Percentiles rank a stretch among this genome's conserved stretches.
phyloP scores from a whole-genome alignment of 306 rosid genomes.

The Castanopsis chinensis region DNA sequence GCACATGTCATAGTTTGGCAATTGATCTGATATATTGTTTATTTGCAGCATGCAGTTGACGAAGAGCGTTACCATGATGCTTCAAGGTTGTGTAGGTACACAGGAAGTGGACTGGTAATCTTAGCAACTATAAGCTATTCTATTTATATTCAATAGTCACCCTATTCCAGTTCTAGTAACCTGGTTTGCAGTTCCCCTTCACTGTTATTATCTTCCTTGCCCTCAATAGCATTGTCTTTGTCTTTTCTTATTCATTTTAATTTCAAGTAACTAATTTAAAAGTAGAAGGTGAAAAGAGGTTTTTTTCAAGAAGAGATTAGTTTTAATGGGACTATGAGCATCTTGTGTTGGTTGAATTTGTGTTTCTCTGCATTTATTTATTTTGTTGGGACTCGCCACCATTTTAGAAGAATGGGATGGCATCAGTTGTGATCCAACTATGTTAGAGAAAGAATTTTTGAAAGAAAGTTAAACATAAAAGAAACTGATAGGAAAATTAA shows the following conservation, averaged over 20 bases:
- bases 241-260: not conserved
- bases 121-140: conserved; percentile 13
- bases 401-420: not conserved
- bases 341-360: not conserved
- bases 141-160: not conserved
- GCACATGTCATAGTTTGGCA: conserved; percentile 3
- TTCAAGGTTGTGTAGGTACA: conserved; percentile 69
- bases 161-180: not conserved
- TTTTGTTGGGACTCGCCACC: not conserved
- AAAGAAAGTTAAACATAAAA: too few relatives aligned
- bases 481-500: too few relatives aligned
- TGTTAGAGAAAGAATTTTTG: too few relatives aligned
- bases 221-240: conserved; percentile 3
- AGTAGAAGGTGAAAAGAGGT: not conserved
- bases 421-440: not conserved
- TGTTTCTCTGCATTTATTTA: not conserved
- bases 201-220: not conserved
- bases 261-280: not conserved
- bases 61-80: conserved; percentile 97
- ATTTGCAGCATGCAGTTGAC: conserved; percentile 71
- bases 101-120: conserved; percentile 97
- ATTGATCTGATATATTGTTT: conserved; percentile 6
- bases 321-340: not conserved
- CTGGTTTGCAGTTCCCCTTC: not conserved
- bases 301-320: not conserved